Conservation (phyloP, 331 rosid species). For the Pyrus hybrid region DNA sequence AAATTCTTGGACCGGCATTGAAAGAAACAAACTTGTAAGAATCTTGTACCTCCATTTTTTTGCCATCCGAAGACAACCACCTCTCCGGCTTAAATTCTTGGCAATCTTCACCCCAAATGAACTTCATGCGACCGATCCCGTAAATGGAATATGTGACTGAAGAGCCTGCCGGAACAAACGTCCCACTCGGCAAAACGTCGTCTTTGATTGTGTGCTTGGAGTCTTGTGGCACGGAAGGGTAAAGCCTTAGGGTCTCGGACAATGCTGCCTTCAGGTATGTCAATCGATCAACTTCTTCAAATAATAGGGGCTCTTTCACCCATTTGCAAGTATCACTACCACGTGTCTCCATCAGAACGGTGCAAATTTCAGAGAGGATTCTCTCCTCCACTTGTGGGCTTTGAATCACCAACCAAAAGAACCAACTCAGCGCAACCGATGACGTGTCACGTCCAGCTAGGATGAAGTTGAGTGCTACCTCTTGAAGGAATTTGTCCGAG, state of each 20-base stretch:
- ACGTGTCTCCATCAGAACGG: constrained; percentile 57
- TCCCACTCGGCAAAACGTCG: constrained; percentile 59
- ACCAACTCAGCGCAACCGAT: constrained; percentile 75
- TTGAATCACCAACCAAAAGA: constrained; percentile 51
- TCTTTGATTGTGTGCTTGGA: constrained; percentile 56
- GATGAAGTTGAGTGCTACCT: constrained; percentile 78
- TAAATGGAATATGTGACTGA: constrained; percentile 57
- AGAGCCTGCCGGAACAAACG: constrained; percentile 59
- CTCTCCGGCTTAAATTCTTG: constrained; percentile 75
- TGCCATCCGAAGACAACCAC: constrained; percentile 48
- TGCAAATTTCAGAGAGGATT: constrained; percentile 49
- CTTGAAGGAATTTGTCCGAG: constrained; percentile 59
- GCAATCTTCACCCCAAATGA: constrained; percentile 80
- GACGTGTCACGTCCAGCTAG: constrained; percentile 91
- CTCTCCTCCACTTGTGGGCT: constrained; percentile 51
- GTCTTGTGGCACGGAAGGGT: constrained; percentile 82
- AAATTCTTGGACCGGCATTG: constrained; percentile 77
- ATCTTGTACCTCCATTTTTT: constrained; percentile 35
- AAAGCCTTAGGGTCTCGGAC: constrained; percentile 65
- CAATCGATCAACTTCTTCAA: constrained; percentile 69
- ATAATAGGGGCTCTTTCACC: constrained; percentile 49
- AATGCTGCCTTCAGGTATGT: constrained; percentile 60
- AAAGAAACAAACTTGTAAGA: constrained; percentile 60
- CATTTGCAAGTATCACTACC: constrained; percentile 36
- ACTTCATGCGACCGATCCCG: constrained; percentile 65